A percentile compares a stretch with the other conserved stretches of the same genome.
Evolutionary conservation across 768 basidiomycete species (phyloP).

Genomic region (Suillus plorans): DNA sequence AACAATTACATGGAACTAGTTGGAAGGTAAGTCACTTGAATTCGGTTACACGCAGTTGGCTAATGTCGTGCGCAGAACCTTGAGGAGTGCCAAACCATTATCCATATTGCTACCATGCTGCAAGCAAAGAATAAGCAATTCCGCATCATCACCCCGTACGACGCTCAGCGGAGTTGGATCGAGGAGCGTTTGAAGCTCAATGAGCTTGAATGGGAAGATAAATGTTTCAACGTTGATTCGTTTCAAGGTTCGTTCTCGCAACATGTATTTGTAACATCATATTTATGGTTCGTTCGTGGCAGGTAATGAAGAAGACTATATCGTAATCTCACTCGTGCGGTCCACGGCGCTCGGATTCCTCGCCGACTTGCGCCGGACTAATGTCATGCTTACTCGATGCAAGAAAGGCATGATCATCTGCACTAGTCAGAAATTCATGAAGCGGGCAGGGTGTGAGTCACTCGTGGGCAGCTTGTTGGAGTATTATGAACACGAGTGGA

Average conservation of each 20-base stretch:
- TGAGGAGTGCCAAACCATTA: slow-evolving; percentile 53
- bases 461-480: slow-evolving; percentile 42
- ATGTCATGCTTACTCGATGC: slow-evolving; percentile 88
- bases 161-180: slow-evolving; percentile 61
- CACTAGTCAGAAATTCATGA: slow-evolving; percentile 59
- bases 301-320: slow-evolving; percentile 85
- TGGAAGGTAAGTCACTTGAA: slow-evolving; percentile 32
- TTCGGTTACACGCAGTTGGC: slow-evolving; percentile 1
- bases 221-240: slow-evolving; percentile 74
- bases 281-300: slow-evolving; percentile 4
- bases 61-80: slow-evolving; percentile 47
- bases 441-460: slow-evolving; percentile 47
- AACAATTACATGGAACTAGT: slow-evolving; percentile 36
- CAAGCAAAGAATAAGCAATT: slow-evolving; percentile 49
- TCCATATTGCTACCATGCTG: slow-evolving; percentile 58
- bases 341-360: slow-evolving; percentile 68
- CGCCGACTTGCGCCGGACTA: slow-evolving; percentile 61
- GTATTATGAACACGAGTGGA: slow-evolving; percentile 36
- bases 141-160: slow-evolving; percentile 81
- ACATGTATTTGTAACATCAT: neutral
- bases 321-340: slow-evolving; percentile 72
- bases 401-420: slow-evolving; percentile 77
- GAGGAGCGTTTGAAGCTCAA: slow-evolving; percentile 52
- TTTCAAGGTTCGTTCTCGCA: slow-evolving; percentile 62
- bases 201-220: slow-evolving; percentile 62